Evolutionary conservation across 306 rosid genomes (phyloP), one percentile per base, ranked within the genome.

Genomic region (Sechiopsis laciniata): DNA sequence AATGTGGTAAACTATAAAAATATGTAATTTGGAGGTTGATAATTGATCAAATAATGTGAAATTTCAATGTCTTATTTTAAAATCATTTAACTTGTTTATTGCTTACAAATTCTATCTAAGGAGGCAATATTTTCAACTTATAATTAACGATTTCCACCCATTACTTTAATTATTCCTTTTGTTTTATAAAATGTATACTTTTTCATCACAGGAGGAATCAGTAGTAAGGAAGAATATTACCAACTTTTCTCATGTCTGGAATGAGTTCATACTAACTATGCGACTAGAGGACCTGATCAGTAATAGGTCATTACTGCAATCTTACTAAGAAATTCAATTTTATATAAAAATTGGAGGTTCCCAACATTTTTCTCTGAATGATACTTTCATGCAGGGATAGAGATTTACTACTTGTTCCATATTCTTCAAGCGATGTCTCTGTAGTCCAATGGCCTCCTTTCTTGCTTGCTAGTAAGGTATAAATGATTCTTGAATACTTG

Each of bases 391-490:
- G 76, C 90, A 94, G 98, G 61, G 98, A 94, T 77, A 86, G 87
- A 83, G 92, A 94, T 87, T 78, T 94, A 81, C 87, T 94, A 82
- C 89, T 85, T 75, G 96, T 94, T 55, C 98, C 98, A 24, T 85
- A 83, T 81, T 79, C 65, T 76, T 85, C 97, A 68, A 72, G 19
- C 65, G 81, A 80, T 32, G 81, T 84, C 76, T 78, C 92, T 74
- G 95, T 90, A 74, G 82, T 94, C 73, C 98, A 90, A 86, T 94
- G 98, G 98, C 98, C 98, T 75, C 98, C 98, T 48, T 94, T 94
- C 85, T 80, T 94, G 86, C 98, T 94, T 81, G 98, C 98, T 80
- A 90, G 98, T 74, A 94, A 94, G 93, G 98, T 90, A 86, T 74
- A 66, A 42, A 45, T 16, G 72, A 11, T 66, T 54, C 54, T 45